Conservation (phyloP, 176 grass and related monocot species). For the Pontederia paniculata region DNA sequence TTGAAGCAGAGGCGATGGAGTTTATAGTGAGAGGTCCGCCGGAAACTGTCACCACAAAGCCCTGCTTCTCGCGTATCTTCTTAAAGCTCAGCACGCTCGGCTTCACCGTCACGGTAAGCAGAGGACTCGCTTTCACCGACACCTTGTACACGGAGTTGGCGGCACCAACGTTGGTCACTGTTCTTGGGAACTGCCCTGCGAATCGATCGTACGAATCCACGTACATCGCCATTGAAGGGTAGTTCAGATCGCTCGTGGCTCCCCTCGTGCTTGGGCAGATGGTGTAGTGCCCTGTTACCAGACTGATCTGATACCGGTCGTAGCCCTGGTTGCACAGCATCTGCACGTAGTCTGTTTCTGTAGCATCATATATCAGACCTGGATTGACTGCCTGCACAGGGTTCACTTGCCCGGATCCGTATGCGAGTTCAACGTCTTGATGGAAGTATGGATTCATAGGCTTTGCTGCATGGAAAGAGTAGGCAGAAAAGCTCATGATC, state of each 20-base stretch:
- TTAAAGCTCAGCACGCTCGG: conserved; percentile 19
- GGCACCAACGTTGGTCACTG: conserved; percentile 37
- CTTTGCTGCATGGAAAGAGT: conserved; percentile 12
- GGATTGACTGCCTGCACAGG: conserved; percentile 11
- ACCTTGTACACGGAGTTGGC: conserved; percentile 7
- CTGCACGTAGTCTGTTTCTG: conserved; percentile 10
- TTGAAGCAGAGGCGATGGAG: not conserved
- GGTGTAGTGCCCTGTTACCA: not conserved
- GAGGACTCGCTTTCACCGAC: not conserved
- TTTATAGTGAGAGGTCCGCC: not conserved
- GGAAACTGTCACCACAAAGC: not conserved
- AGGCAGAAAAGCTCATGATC: not conserved
- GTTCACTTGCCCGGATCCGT: conserved; percentile 34
- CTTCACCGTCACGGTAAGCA: not conserved
- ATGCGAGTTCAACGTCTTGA: conserved; percentile 22
- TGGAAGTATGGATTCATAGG: conserved; percentile 29
- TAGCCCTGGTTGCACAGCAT: conserved; percentile 42
- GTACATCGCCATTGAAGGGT: conserved; percentile 33
- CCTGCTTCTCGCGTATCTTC: not conserved
- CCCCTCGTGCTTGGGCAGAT: not conserved
- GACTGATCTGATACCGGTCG: conserved; percentile 21
- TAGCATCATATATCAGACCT: conserved; percentile 31
- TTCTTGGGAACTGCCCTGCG: conserved; percentile 16
- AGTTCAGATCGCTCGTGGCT: conserved; percentile 23
- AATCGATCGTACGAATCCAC: not conserved